Evolutionary conservation across 1,284 basidiomycete genomes (phyloP).

Genomic region (Chalciporus sp.): DNA sequence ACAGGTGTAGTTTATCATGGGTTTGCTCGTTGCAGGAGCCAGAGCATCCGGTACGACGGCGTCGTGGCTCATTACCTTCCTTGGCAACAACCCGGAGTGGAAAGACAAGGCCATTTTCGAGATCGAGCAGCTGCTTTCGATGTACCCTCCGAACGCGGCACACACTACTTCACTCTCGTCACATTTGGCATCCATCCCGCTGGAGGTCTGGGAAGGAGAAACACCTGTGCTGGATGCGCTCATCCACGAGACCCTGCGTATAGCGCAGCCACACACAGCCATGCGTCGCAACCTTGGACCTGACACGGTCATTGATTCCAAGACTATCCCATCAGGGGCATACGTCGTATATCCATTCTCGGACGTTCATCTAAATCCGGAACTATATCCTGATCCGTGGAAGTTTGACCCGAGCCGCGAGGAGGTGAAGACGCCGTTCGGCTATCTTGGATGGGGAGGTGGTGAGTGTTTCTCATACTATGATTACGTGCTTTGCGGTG

Average conservation of each 20-base stretch:
- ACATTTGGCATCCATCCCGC: constrained; percentile 57
- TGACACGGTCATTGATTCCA: constrained; percentile 63
- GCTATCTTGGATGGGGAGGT: constrained; percentile 76
- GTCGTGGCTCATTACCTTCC: constrained; percentile 70
- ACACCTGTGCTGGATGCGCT: constrained; percentile 70
- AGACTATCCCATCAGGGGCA: constrained; percentile 65
- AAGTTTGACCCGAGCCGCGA: constrained; percentile 65
- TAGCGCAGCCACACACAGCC: constrained; percentile 76
- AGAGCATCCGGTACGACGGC: constrained; percentile 77
- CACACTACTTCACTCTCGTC: constrained; percentile 41
- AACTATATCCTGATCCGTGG: constrained; percentile 73
- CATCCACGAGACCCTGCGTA: constrained; percentile 71
- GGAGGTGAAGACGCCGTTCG: constrained; percentile 52
- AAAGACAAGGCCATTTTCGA: constrained; percentile 55
- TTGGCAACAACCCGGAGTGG: constrained; percentile 67
- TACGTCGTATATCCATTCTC: constrained; percentile 78
- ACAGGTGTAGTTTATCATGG: constrained; percentile 69
- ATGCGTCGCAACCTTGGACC: constrained; percentile 76
- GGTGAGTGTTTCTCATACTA: constrained; percentile 49
- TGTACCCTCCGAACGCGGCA: constrained; percentile 35
- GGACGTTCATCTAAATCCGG: constrained; percentile 70
- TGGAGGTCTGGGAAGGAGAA: constrained; percentile 67
- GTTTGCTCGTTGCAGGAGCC: constrained; percentile 71
- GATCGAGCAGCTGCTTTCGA: constrained; percentile 61
- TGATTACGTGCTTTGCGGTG: constrained; percentile 21